Percentiles rank a stretch among this genome's conserved stretches.
These are phyloP conservation scores for Pseudocercospora vitis DNA, from an alignment of 2,329 filamentous ascomycete genomes.

Conservation along the genomic window DNA sequence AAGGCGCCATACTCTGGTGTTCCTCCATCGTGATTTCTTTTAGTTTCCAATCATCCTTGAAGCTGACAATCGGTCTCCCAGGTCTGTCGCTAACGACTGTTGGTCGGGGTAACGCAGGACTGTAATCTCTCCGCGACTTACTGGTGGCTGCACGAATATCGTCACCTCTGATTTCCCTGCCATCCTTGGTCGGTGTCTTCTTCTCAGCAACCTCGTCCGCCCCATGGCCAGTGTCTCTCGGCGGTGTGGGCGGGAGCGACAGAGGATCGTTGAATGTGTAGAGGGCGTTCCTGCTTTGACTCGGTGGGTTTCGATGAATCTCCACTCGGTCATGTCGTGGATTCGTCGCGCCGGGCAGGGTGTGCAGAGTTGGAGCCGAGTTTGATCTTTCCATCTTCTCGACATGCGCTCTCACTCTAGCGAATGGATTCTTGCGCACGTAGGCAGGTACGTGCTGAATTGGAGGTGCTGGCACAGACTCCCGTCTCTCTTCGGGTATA, in stretches of 20 bases:
- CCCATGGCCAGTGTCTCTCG: conserved; percentile 36
- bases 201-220: conserved; percentile 48
- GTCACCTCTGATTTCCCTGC: conserved; percentile 51
- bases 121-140: conserved; percentile 83
- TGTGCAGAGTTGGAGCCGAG: conserved; percentile 45
- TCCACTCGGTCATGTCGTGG: conserved; percentile 58
- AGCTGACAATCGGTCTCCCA: conserved; percentile 95
- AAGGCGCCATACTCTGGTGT: conserved; percentile 35
- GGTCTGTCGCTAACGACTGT: conserved; percentile 87
- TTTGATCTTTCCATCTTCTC: conserved; percentile 47
- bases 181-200: conserved; percentile 54
- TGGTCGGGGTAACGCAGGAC: conserved; percentile 80
- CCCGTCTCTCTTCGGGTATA: conserved; percentile 5
- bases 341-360: conserved; percentile 24
- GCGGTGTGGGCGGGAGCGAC: conserved; percentile 37
- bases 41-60: conserved; percentile 79
- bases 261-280: conserved; percentile 68
- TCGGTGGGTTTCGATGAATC: conserved; percentile 80
- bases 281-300: conserved; percentile 75
- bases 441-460: conserved; percentile 40
- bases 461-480: conserved; percentile 8
- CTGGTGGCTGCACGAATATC: conserved; percentile 89
- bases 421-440: conserved; percentile 65
- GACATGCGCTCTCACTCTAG: conserved; percentile 58
- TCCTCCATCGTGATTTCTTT: conserved; percentile 71